These are phyloP conservation scores for Globisporangium cederbergense DNA, from an alignment of 352 stramenopile genomes.

Conservation along the genomic window DNA sequence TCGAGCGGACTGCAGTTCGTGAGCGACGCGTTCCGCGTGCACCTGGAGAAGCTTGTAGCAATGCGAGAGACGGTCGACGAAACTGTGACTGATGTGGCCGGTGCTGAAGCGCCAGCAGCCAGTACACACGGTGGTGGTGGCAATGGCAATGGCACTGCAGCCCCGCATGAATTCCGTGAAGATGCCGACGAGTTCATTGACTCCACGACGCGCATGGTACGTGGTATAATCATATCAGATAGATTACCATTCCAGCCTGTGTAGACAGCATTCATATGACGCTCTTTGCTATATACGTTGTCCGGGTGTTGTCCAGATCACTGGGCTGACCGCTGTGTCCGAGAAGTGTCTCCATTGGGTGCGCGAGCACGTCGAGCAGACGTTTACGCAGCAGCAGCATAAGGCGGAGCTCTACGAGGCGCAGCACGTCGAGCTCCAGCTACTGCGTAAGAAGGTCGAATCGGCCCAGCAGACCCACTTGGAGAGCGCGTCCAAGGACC, in stretches of 20 bases:
- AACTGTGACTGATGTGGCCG: background rate
- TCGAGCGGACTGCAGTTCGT: constrained; percentile 36
- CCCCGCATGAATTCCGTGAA: background rate
- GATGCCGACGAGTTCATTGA: constrained; percentile 1
- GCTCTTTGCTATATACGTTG: background rate
- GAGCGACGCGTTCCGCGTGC: constrained; percentile 45
- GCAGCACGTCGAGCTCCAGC: constrained; percentile 40
- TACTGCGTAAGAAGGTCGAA: constrained; percentile 20
- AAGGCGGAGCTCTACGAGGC: constrained; percentile 42
- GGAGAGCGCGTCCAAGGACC: constrained; percentile 7
- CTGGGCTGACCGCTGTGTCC: constrained; percentile 39
- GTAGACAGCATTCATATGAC: too few species aligned
- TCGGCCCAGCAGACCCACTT: constrained; percentile 22
- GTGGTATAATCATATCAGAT: background rate
- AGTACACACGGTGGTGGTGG: background rate
- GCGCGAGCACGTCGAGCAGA: constrained; percentile 42
- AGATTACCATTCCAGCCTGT: too few species aligned
- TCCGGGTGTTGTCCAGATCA: constrained; percentile 25
- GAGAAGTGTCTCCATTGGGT: constrained; percentile 57
- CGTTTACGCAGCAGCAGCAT: constrained; percentile 40
- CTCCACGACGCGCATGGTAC: constrained; percentile 8
- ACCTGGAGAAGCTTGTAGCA: constrained; percentile 57
- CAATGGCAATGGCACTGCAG: background rate
- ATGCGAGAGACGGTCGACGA: constrained; percentile 49
- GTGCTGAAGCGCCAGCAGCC: background rate